Conservation (phyloP, 805 yeast species). For the Candida ponderosae region DNA sequence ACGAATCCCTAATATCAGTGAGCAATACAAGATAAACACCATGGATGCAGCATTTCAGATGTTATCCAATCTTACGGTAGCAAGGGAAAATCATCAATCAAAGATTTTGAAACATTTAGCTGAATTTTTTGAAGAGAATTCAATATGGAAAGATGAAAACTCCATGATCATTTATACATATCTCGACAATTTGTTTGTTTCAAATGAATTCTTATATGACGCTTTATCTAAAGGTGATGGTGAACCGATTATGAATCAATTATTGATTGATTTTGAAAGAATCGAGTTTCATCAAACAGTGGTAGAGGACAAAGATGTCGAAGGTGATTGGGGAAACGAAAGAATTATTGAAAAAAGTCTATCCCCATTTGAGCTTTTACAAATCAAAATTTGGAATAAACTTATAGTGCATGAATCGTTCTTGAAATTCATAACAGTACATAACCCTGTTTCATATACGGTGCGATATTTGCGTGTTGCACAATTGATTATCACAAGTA, state of each 20-base stretch:
- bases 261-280: constrained; percentile 12
- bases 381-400: constrained; percentile 21
- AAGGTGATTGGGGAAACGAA: not conserved
- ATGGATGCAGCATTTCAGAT: constrained; percentile 8
- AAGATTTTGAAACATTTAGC: constrained; percentile 6
- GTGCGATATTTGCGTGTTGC: constrained; percentile 19
- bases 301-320: no score
- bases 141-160: constrained; percentile 2
- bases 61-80: constrained; percentile 11
- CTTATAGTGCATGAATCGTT: constrained; percentile 28
- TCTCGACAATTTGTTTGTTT: constrained; percentile 8
- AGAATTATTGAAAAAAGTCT: constrained; percentile 3
- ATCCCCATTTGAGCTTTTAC: constrained; percentile 10
- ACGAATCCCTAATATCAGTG: not conserved
- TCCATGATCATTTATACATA: constrained; percentile 7
- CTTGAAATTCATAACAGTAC: constrained; percentile 18
- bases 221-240: constrained; percentile 16
- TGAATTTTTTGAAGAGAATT: constrained; percentile 1
- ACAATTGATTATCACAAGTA: constrained; percentile 27
- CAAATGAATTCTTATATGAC: constrained; percentile 9
- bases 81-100: constrained; percentile 2
- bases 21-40: not conserved
- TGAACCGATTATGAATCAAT: constrained; percentile 3
- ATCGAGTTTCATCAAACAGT: constrained; percentile 4
- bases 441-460: constrained; percentile 9